These are phyloP conservation scores for Aspergillus pseudoterreus DNA, from an alignment of 2,329 filamentous ascomycete species.

Conservation along the genomic window DNA sequence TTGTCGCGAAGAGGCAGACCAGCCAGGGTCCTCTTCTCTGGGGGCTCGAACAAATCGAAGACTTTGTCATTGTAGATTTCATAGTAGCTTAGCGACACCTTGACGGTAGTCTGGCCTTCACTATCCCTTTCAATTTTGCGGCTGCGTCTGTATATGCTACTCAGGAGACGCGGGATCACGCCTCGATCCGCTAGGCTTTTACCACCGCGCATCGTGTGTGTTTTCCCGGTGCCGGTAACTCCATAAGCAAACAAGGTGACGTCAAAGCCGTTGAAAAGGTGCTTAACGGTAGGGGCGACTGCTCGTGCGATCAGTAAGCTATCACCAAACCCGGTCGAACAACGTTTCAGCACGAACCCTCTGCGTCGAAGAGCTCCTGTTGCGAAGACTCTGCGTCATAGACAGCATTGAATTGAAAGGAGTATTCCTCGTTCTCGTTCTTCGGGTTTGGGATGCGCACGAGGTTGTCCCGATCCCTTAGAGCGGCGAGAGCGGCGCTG, in stretches of 20 bases:
- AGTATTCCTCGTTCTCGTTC: slow-evolving; percentile 86
- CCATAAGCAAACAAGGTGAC: slow-evolving; percentile 91
- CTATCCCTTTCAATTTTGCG: slow-evolving; percentile 83
- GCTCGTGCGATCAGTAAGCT: slow-evolving; percentile 19
- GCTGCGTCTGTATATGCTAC: slow-evolving; percentile 76
- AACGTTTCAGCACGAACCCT: slow-evolving; percentile 59
- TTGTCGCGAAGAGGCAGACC: slow-evolving; percentile 82
- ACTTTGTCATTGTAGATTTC: slow-evolving; percentile 98
- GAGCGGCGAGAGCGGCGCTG: slow-evolving; percentile 23
- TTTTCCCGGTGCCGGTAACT: slow-evolving; percentile 90
- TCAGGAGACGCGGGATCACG: slow-evolving; percentile 80
- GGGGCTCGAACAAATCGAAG: slow-evolving; percentile 82
- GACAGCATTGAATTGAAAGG: slow-evolving; percentile 90
- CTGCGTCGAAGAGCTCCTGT: slow-evolving; percentile 81
- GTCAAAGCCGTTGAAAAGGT: slow-evolving; percentile 80
- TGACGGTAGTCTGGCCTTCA: slow-evolving; percentile 64
- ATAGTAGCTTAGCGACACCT: slow-evolving; percentile 82
- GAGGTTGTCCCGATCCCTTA: slow-evolving; percentile 58
- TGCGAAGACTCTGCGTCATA: slow-evolving; percentile 79
- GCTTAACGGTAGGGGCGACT: slow-evolving; percentile 88
- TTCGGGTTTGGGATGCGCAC: slow-evolving; percentile 92
- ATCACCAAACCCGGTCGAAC: background rate
- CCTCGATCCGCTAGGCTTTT: slow-evolving; percentile 81
- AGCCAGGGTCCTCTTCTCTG: slow-evolving; percentile 77
- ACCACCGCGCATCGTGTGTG: slow-evolving; percentile 91